Conservation (phyloP, 805 yeast genomes). For the Candida ortonii region DNA sequence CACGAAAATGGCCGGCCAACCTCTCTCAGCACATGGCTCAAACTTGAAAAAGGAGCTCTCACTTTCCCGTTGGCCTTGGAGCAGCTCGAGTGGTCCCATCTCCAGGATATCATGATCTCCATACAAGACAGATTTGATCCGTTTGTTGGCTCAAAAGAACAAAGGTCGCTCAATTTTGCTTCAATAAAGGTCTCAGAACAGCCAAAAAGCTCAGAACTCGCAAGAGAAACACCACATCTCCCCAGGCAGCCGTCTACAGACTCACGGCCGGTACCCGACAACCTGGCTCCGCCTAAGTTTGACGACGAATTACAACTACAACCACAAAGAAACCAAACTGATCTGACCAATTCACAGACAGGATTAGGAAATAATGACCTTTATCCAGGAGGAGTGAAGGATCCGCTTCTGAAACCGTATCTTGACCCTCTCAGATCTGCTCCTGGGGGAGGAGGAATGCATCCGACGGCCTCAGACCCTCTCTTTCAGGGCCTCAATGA, state of each 20-base stretch:
- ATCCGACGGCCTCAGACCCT: slow-evolving; percentile 51
- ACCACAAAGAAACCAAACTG: slow-evolving; percentile 7
- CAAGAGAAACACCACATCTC: not conserved
- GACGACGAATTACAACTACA: slow-evolving; percentile 49
- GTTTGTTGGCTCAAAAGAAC: slow-evolving; percentile 2
- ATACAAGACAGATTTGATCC: slow-evolving; percentile 4
- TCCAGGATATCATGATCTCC: not conserved
- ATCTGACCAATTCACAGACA: slow-evolving; percentile 11
- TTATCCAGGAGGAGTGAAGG: slow-evolving; percentile 40
- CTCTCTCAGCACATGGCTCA: slow-evolving; percentile 2
- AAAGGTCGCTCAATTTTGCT: too few relatives aligned
- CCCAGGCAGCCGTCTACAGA: not conserved
- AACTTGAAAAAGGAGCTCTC: not conserved
- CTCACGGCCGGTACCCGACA: slow-evolving; percentile 19
- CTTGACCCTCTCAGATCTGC: slow-evolving; percentile 38
- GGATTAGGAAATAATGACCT: slow-evolving; percentile 50
- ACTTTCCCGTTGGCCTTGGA: slow-evolving; percentile 4
- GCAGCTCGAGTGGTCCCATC: not conserved
- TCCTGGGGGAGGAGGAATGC: slow-evolving; percentile 43
- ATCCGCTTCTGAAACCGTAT: slow-evolving; percentile 43
- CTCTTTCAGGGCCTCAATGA: slow-evolving; percentile 36
- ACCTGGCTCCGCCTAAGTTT: slow-evolving; percentile 46
- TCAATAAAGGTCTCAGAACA: not conserved
- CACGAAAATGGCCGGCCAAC: slow-evolving; percentile 1
- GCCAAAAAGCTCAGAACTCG: slow-evolving; percentile 1